Base-by-base conservation (phyloP, 805 yeast species). In the Starmerella vaccinii region DNA sequence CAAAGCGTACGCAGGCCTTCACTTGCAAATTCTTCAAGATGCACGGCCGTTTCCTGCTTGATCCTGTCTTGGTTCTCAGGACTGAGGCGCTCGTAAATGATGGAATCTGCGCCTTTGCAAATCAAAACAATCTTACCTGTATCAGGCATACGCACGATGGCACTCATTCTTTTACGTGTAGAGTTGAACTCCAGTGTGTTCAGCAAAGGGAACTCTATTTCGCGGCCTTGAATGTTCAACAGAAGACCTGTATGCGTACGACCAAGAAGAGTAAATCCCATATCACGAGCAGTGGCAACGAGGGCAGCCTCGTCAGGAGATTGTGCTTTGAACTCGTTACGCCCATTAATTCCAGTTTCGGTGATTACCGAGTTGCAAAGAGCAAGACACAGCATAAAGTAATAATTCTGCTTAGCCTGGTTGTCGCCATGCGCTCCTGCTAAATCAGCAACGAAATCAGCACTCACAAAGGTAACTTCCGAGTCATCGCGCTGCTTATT, bases 241-340 rank as follows among this genome's bases (percentile, higher is more conserved):
- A 74, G 61, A 29, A 81, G 68, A 1, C 77, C 73, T 35, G 72
- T 71, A 59, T 82, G 73, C 15, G 74, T 71, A 49, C 82, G 70
- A 30, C 75, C 84, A 38, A 73, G 65, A 62, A 83, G 79, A 0
- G 77, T 79, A 57, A 82, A 73, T 13, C 94, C 94, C 51, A 83
- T 60, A 63, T 84, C 92, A 49, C 87, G 71, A 1, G 92, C 92
- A 23, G 80, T 83, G 1, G 84, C 73, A 13, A 84, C 94, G 49
- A 84, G 72, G 0, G 94, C 92, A 29, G 84, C 81, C 63, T 85
- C 94, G 67, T 84, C 94, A 0, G 94, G 94, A 5, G 88, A 81
- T 63, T 84, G 92, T 0, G 94, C 94, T 62, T 83, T 82, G 69
- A 79, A 82, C 29, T 74, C 77, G 40, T 77, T 63, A 23, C 69